Evolutionary conservation across 768 basidiomycete genomes (phyloP), one percentile per base, ranked within the genome.

Genomic region (Boletus tomentosulus): DNA sequence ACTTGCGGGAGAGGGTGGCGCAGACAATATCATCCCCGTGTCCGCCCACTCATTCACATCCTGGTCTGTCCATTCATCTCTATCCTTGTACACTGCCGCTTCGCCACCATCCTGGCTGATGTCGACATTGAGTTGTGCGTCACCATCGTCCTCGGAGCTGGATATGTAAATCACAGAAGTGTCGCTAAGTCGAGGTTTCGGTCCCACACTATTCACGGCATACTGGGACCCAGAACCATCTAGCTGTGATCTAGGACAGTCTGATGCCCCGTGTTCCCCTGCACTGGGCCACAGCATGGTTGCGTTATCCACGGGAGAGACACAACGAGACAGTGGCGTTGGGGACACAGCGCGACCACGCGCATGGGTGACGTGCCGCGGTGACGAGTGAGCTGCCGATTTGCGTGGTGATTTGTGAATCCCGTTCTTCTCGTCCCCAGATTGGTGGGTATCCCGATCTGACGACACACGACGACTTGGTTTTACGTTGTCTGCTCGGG

Each of bases 371-470:
- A n/a, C 22, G 33, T 62, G 56, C n/a, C 66, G 57, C 25, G 66
- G 65, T 30, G 66, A 66, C 19, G 66, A 61, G 35, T 66, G 66
- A 3, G 27, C 48, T 16, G 37, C 56, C 6, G 63, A 66, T 27
- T 63, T 66, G 27, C 65, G 65, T 15, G 66, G 66, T 0, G 65
- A 66, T 30, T 67, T 66, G 42, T 34, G 61, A 37, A 57, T 22
- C 0, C 41, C 25, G 6, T 55, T 22, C 24, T n/a, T 46, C 38
- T 59, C 58, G 11, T 35, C 51, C 25, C 49, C 48, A 19, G 57
- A 57, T 15, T 13, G 12, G 9, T 27, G 41, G 8, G 46, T 27
- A 27, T 61, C 57, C 3, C 2, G 8, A 19, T 54, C 60, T 4
- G 50, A 48, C 13, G 54, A 62, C 16, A 4, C 35, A 5, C 30